phyloP scores from a whole-genome alignment of 1,284 basidiomycete genomes.

The Ceratobasidium sp. region DNA sequence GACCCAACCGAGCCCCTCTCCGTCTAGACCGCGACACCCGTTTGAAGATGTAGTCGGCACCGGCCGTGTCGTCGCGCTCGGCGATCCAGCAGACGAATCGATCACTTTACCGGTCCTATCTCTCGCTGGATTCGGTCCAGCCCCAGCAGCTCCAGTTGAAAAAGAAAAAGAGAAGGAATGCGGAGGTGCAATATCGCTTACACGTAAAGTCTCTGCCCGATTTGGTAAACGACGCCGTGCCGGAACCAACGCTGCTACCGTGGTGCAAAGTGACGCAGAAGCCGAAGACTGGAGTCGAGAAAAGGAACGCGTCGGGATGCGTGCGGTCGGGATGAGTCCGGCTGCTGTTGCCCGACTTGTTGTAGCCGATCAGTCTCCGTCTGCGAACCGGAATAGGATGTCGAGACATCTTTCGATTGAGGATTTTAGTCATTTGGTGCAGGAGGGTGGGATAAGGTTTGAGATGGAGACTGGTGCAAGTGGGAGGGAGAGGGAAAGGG shows the following conservation, averaged over 20 bases:
- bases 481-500: neutral
- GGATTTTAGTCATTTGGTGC: neutral
- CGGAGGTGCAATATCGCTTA: neutral
- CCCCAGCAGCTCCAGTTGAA: neutral
- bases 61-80: conserved; percentile 32
- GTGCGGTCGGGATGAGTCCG: neutral
- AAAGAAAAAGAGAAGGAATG: neutral
- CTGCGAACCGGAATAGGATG: neutral
- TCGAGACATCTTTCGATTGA: conserved; percentile 42
- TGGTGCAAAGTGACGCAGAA: conserved; percentile 23
- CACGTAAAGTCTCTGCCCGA: conserved; percentile 35
- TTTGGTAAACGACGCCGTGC: conserved; percentile 11
- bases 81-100: conserved; percentile 23
- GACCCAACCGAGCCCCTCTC: neutral
- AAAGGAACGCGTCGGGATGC: conserved; percentile 28
- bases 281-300: conserved; percentile 32
- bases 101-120: neutral
- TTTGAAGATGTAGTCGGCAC: conserved; percentile 23
- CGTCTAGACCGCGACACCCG: conserved; percentile 13
- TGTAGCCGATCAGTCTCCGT: neutral
- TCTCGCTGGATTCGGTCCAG: neutral
- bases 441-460: conserved; percentile 9
- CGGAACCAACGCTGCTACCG: neutral
- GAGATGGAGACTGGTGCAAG: conserved; percentile 21
- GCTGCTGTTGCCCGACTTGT: neutral